Evolutionary conservation across 1,284 basidiomycete species (phyloP).

Genomic region (Inonotus obliquus): DNA sequence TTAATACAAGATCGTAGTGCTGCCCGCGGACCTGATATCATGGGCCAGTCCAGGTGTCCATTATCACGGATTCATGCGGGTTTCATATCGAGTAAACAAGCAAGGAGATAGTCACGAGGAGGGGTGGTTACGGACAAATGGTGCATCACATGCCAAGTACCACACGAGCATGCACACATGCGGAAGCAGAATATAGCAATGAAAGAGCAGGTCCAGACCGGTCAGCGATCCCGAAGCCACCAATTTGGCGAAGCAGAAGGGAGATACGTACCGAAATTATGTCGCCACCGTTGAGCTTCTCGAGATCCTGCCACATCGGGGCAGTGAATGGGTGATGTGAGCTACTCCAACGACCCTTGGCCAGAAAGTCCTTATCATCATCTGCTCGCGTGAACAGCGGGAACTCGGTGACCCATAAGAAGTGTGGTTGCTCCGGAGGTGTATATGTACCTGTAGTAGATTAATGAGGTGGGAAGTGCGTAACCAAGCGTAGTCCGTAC

Average conservation of each 20-base stretch:
- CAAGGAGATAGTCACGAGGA: not conserved
- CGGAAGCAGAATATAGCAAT: not conserved
- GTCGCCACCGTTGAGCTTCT: conserved; percentile 64
- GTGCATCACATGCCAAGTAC: not conserved
- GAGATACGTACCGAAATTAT: conserved; percentile 51
- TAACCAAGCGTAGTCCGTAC: conserved; percentile 34
- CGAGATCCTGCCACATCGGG: conserved; percentile 86
- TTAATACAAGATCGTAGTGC: conserved; percentile 96
- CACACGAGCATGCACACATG: not conserved
- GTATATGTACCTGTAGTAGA: conserved; percentile 43
- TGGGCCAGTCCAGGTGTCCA: not conserved
- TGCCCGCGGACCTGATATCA: conserved; percentile 76
- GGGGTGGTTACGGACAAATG: not conserved
- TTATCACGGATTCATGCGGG: not conserved
- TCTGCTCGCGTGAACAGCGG: conserved; percentile 90
- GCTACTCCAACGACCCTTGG: conserved; percentile 84
- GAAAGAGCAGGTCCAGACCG: conserved; percentile 1
- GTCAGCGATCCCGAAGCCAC: conserved; percentile 8
- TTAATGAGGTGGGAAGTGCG: conserved; percentile 18
- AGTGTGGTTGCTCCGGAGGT: conserved; percentile 63
- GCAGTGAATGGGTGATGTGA: conserved; percentile 96
- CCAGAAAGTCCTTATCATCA: conserved; percentile 81
- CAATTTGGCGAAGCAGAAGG: not conserved
- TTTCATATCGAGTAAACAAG: not conserved
- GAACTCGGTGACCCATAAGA: conserved; percentile 95